Evolutionary conservation across 2,329 filamentous ascomycete genomes (phyloP).

Genomic region (Fusarium mangiferae): DNA sequence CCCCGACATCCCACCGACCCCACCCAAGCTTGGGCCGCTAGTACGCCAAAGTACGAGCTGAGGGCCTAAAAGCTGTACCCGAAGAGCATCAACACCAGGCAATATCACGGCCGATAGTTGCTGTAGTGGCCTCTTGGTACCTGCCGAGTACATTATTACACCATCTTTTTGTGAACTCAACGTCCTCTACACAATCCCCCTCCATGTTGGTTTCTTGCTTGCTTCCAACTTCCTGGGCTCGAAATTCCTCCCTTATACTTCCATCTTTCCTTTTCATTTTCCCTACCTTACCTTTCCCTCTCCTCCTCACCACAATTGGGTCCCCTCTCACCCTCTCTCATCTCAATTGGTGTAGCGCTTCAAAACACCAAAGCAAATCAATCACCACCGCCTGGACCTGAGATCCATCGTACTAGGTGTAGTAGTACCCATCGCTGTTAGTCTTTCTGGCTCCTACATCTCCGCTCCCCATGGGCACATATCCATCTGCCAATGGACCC

Average conservation of each 20-base stretch:
- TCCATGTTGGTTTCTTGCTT: neutral
- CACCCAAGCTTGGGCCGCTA: slow-evolving; percentile 41
- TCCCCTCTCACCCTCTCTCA: slow-evolving; percentile 7
- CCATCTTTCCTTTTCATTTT: neutral
- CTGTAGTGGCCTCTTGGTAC: slow-evolving; percentile 24
- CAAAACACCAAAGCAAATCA: slow-evolving; percentile 20
- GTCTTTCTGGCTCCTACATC: slow-evolving; percentile 9
- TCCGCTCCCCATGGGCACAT: slow-evolving; percentile 33
- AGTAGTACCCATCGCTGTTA: slow-evolving; percentile 6
- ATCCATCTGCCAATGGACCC: slow-evolving; percentile 22
- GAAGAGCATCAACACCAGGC: slow-evolving; percentile 24
- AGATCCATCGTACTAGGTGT: slow-evolving; percentile 14
- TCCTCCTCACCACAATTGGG: neutral
- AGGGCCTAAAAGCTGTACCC: slow-evolving; percentile 31
- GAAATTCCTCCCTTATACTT: slow-evolving; percentile 2
- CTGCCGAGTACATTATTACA: slow-evolving; percentile 32
- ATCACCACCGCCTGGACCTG: slow-evolving; percentile 16
- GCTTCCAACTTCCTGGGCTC: slow-evolving; percentile 17
- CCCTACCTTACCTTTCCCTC: neutral
- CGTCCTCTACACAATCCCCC: slow-evolving; percentile 4
- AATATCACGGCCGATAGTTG: slow-evolving; percentile 15
- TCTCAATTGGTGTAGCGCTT: slow-evolving; percentile 5
- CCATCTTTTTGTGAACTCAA: slow-evolving; percentile 22
- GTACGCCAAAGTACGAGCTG: slow-evolving; percentile 29
- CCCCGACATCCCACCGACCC: slow-evolving; percentile 26